These are phyloP conservation scores for Breviolum minutum DNA, from an alignment of 73 alveolate genomes.

Conservation along the genomic window DNA sequence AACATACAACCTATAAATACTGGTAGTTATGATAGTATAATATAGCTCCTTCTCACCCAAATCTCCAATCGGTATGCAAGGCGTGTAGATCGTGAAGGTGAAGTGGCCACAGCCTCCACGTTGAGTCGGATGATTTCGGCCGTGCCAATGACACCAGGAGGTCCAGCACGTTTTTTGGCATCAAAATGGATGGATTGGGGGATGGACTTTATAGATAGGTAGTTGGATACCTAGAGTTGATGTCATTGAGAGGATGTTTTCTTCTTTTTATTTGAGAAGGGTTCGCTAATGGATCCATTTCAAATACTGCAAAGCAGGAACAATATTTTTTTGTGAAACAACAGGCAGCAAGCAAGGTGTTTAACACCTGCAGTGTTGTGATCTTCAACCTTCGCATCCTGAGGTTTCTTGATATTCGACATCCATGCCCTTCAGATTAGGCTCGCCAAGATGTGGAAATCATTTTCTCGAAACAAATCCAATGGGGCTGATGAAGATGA, in stretches of 20 bases:
- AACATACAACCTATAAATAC: no score
- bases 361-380: no score
- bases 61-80: background rate
- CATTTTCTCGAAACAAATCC: no score
- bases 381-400: background rate
- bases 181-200: background rate
- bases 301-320: background rate
- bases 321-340: background rate
- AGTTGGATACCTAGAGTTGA: background rate
- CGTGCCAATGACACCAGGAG: conserved; percentile 74
- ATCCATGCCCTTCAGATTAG: conserved; percentile 90
- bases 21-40: no score
- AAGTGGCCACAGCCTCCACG: conserved; percentile 91
- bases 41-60: no score
- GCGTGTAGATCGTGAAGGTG: conserved; percentile 91
- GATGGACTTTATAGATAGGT: background rate
- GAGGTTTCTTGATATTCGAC: conserved; percentile 83
- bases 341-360: no score
- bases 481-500: no score
- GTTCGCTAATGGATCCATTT: no score
- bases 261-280: background rate
- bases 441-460: background rate
- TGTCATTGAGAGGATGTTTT: background rate
- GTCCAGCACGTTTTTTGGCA: conserved; percentile 53
- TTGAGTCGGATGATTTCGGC: conserved; percentile 76